A percentile compares a stretch with the other conserved stretches of the same genome.
Conservation (phyloP, 2,329 filamentous ascomycete species). For the Rhinocladiella similis region DNA sequence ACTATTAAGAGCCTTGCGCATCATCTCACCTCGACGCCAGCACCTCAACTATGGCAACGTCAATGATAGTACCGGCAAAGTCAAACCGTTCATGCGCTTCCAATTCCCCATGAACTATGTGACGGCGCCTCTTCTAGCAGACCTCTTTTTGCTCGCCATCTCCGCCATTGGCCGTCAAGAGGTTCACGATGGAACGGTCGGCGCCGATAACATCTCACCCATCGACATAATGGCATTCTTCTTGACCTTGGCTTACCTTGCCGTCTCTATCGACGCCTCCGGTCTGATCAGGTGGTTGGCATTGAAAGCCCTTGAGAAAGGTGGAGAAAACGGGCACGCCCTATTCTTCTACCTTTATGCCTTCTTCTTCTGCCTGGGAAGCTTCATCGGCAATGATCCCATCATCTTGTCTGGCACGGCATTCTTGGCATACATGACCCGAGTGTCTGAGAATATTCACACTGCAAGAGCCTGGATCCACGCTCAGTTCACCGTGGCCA, state of each 20-base stretch:
- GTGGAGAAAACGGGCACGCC: constrained; percentile 64
- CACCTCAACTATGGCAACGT: constrained; percentile 28
- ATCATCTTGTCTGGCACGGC: constrained; percentile 73
- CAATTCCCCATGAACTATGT: constrained; percentile 68
- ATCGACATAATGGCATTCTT: constrained; percentile 76
- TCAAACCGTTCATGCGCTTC: constrained; percentile 50
- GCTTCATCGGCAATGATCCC: constrained; percentile 72
- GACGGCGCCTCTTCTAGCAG: constrained; percentile 69
- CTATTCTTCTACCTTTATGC: constrained; percentile 72
- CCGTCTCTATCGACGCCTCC: constrained; percentile 74
- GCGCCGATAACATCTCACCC: constrained; percentile 65
- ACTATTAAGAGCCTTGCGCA: constrained; percentile 47
- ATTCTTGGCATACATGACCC: constrained; percentile 75
- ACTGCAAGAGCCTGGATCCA: constrained; percentile 73
- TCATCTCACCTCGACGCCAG: constrained; percentile 50
- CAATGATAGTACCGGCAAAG: constrained; percentile 32
- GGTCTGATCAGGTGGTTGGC: constrained; percentile 70
- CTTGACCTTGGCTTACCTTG: constrained; percentile 71
- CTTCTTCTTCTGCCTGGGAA: constrained; percentile 69
- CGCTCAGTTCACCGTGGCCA: constrained; percentile 65
- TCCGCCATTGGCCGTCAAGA: constrained; percentile 66
- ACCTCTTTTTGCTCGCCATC: constrained; percentile 70
- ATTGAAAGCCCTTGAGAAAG: constrained; percentile 68
- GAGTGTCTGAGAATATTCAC: constrained; percentile 70
- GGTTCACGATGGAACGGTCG: constrained; percentile 68